Evolutionary conservation across 208 protist species (phyloP).

Genomic region (Naegleria gruberi): DNA sequence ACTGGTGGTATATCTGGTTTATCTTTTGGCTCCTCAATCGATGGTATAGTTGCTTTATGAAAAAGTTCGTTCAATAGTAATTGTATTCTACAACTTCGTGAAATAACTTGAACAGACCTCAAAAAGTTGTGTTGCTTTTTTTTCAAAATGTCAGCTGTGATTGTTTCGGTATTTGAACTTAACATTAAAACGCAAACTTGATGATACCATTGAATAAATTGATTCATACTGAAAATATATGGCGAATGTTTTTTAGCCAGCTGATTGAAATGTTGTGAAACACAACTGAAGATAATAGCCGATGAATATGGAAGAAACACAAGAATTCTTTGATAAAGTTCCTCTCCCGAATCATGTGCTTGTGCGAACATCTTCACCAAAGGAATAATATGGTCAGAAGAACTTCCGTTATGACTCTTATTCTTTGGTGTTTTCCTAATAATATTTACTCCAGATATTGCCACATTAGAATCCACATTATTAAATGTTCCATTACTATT

Average conservation of each 20-base stretch:
- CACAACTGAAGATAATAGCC: neutral
- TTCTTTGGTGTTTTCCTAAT: neutral
- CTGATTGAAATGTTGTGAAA: neutral
- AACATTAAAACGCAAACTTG: neutral
- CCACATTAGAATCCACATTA: too few relatives aligned
- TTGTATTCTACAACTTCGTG: neutral
- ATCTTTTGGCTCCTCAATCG: neutral
- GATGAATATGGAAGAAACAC: neutral
- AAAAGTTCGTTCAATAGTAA: neutral
- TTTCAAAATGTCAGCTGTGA: neutral
- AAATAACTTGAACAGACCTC: neutral
- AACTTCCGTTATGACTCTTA: neutral
- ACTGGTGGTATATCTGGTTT: neutral
- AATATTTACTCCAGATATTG: neutral
- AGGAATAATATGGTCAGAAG: neutral
- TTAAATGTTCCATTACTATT: neutral
- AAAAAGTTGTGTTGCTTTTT: neutral
- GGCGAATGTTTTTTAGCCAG: neutral
- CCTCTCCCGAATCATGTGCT: neutral
- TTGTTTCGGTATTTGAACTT: neutral
- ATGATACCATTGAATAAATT: neutral
- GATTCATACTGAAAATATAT: neutral
- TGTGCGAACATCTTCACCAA: too few relatives aligned
- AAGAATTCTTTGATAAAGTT: neutral
- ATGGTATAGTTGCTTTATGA: neutral